Conservation (phyloP, 2,329 filamentous ascomycete genomes). For the Cladosporium austrohemisphaericum region DNA sequence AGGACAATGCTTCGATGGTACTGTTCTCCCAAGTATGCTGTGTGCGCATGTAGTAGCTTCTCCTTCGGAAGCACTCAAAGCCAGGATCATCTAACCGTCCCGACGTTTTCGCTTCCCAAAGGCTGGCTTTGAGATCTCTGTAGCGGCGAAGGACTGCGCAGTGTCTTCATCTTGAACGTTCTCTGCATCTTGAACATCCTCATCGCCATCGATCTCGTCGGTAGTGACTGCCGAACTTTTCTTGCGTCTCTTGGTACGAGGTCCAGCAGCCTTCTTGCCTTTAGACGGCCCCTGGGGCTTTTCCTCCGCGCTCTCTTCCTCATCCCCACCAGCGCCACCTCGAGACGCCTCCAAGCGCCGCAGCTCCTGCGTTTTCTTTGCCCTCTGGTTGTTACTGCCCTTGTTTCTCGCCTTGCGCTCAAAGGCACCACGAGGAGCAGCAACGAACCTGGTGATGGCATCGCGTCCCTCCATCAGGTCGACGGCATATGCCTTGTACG, state of each 20-base stretch:
- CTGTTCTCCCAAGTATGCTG: too few relatives aligned
- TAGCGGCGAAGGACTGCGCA: too few relatives aligned
- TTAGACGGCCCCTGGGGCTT: background rate
- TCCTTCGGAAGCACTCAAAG: too few relatives aligned
- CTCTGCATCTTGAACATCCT: too few relatives aligned
- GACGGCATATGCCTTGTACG: background rate
- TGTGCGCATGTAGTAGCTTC: too few relatives aligned
- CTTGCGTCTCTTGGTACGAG: background rate
- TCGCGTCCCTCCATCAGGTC: background rate
- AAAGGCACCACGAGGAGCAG: background rate
- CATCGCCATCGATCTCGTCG: background rate
- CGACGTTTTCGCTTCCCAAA: too few relatives aligned
- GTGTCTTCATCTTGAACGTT: too few relatives aligned
- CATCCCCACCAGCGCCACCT: background rate
- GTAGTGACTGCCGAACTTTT: background rate
- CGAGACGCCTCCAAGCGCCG: background rate
- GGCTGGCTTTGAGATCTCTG: too few relatives aligned
- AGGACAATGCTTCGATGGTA: too few relatives aligned
- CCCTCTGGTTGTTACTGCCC: background rate
- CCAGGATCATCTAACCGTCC: too few relatives aligned
- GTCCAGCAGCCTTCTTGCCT: background rate
- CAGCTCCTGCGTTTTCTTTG: background rate
- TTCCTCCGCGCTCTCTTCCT: background rate
- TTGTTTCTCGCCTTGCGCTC: constrained; percentile 3
- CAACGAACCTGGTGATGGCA: background rate